Conservation (phyloP, 495 filamentous ascomycete species). For the Penicillium verhagenii region DNA sequence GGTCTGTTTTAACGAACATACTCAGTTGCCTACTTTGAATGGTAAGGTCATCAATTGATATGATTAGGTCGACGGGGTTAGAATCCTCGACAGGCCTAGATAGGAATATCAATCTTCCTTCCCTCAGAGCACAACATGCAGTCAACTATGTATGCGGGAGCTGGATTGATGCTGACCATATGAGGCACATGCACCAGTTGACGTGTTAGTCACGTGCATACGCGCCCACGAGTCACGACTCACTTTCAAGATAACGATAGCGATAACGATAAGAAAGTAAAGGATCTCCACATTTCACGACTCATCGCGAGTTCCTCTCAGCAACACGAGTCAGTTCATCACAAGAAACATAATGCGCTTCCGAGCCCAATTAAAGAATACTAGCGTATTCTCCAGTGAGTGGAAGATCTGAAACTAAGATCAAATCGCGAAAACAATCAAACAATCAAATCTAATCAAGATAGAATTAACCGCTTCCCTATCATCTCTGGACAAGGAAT, state of each 20-base stretch:
- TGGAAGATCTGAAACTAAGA: not conserved
- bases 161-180: too few species aligned
- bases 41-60: too few species aligned
- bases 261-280: conserved; percentile 24
- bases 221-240: conserved; percentile 4
- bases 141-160: too few species aligned
- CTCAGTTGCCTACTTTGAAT: too few species aligned
- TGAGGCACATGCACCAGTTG: too few species aligned
- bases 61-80: too few species aligned
- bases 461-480: conserved; percentile 83
- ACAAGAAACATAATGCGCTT: conserved; percentile 63
- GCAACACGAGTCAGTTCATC: too few species aligned
- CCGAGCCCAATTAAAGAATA: conserved; percentile 75
- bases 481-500: conserved; percentile 82
- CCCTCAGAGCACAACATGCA: too few species aligned
- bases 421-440: not conserved
- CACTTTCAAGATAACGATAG: not conserved
- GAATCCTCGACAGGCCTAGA: too few species aligned
- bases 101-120: too few species aligned
- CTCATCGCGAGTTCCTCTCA: conserved; percentile 3
- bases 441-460: not conserved
- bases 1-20: too few species aligned
- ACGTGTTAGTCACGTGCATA: not conserved
- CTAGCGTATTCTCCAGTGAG: conserved; percentile 81
- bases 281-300: conserved; percentile 11